phyloP scores from a whole-genome alignment of 2,329 filamentous ascomycete species.

The Amphichorda felina region DNA sequence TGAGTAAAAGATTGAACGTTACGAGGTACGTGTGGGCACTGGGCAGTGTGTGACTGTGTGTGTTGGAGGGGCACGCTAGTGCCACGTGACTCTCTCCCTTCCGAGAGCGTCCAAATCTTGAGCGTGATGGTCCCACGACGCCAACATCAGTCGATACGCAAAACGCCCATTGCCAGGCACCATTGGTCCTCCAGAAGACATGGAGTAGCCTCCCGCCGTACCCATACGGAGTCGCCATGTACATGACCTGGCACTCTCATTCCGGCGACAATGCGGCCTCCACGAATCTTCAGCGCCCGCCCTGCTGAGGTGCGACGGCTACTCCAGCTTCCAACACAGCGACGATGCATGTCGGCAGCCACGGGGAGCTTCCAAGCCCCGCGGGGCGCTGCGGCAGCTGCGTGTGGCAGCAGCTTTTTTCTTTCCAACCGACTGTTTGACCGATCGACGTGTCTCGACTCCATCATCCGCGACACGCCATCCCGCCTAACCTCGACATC shows the following conservation, averaged over 20 bases:
- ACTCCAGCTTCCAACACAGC: neutral
- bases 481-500: slow-evolving; percentile 14
- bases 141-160: no score
- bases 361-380: neutral
- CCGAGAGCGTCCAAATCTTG: no score
- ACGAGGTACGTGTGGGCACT: no score
- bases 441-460: slow-evolving; percentile 23
- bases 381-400: neutral
- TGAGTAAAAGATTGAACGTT: no score
- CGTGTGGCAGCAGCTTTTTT: slow-evolving; percentile 14
- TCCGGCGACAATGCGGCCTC: slow-evolving; percentile 2
- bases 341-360: slow-evolving; percentile 3
- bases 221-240: neutral
- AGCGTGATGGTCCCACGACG: no score
- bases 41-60: no score
- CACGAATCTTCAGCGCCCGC: slow-evolving; percentile 2
- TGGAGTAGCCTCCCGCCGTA: no score
- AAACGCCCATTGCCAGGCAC: neutral
- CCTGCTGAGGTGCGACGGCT: slow-evolving; percentile 3
- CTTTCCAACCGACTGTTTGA: slow-evolving; percentile 22
- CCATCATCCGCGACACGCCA: slow-evolving; percentile 15
- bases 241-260: neutral
- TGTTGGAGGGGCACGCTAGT: no score
- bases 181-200: no score
- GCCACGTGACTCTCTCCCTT: no score